Evolutionary conservation across 352 stramenopile genomes (phyloP).

Genomic region (Phytophthora pinifolia): DNA sequence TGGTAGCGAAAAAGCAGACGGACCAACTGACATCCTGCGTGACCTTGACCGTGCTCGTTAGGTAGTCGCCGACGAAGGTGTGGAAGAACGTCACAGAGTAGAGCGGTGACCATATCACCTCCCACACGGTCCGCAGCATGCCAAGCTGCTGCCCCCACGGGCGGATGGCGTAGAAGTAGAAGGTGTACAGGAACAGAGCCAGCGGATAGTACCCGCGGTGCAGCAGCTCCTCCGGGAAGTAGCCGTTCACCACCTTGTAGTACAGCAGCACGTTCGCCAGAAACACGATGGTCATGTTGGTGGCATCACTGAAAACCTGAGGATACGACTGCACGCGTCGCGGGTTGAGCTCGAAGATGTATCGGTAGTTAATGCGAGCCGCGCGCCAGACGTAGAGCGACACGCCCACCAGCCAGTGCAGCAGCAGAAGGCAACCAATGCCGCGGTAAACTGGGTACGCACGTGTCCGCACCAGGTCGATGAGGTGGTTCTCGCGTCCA

Average conservation of each 20-base stretch:
- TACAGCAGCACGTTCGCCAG: slow-evolving; percentile 95
- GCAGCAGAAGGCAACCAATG: slow-evolving; percentile 92
- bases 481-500: slow-evolving; percentile 66
- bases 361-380: slow-evolving; percentile 93
- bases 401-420: slow-evolving; percentile 96
- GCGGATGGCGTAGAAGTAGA: slow-evolving; percentile 94
- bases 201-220: slow-evolving; percentile 92
- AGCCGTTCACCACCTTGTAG: slow-evolving; percentile 94
- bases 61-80: slow-evolving; percentile 89
- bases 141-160: slow-evolving; percentile 77
- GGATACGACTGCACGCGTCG: slow-evolving; percentile 78
- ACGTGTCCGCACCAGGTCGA: slow-evolving; percentile 73
- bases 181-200: slow-evolving; percentile 90
- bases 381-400: slow-evolving; percentile 91
- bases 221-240: slow-evolving; percentile 81
- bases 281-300: slow-evolving; percentile 96
- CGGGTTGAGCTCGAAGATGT: slow-evolving; percentile 95
- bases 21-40: slow-evolving; percentile 92
- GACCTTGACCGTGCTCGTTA: slow-evolving; percentile 85
- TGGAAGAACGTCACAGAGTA: slow-evolving; percentile 94
- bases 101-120: slow-evolving; percentile 91
- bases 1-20: slow-evolving; percentile 93
- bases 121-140: slow-evolving; percentile 85
- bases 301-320: slow-evolving; percentile 95
- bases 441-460: slow-evolving; percentile 95